These are phyloP conservation scores for Evansstolkia leycettana DNA, from an alignment of 495 filamentous ascomycete species.

Conservation along the genomic window DNA sequence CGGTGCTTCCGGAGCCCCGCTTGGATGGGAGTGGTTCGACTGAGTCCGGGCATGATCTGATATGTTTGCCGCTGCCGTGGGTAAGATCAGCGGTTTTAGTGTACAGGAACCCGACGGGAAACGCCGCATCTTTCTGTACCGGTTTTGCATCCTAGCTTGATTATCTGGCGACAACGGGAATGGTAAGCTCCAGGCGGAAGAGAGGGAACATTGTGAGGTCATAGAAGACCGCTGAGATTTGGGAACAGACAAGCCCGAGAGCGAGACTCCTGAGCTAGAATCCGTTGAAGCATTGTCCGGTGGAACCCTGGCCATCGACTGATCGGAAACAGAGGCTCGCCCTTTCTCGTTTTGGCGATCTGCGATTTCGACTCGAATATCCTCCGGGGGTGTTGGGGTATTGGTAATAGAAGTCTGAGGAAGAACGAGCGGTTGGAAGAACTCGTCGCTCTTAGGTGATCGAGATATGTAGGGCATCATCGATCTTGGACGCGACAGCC, in stretches of 20 bases:
- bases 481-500: slow-evolving; percentile 5
- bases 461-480: slow-evolving; percentile 2
- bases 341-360: not conserved
- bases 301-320: no score
- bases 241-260: not conserved
- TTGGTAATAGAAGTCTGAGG: not conserved
- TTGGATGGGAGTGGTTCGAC: no score
- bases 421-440: not conserved
- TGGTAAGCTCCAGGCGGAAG: slow-evolving; percentile 5
- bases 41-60: not conserved
- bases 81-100: slow-evolving; percentile 7
- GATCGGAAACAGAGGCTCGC: no score
- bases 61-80: slow-evolving; percentile 4
- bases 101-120: slow-evolving; percentile 7
- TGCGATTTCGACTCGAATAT: not conserved
- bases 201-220: slow-evolving; percentile 2
- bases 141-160: slow-evolving; percentile 4
- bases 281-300: not conserved
- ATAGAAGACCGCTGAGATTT: slow-evolving; percentile 6
- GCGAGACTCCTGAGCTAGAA: slow-evolving; percentile 1
- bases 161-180: slow-evolving; percentile 5
- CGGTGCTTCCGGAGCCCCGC: no score
- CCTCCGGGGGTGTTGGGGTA: no score
- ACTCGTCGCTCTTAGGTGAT: not conserved
- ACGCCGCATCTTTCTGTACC: slow-evolving; percentile 5